These are phyloP conservation scores for Actinomortierella ambigua DNA, from an alignment of 371 early-diverging fungal species.

Conservation along the genomic window DNA sequence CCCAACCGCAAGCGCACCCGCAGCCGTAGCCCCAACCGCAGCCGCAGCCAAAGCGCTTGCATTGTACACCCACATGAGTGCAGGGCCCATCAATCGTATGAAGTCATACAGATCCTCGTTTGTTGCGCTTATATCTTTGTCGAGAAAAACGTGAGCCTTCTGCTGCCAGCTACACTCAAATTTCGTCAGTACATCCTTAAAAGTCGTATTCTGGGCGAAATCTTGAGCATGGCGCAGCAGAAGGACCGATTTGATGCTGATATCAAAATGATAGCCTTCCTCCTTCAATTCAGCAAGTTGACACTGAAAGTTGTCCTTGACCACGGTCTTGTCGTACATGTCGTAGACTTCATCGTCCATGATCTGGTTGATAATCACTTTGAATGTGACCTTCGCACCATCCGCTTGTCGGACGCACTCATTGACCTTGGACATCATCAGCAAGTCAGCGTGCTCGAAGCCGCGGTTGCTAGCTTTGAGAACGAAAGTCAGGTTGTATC, in stretches of 20 bases:
- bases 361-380: conserved; percentile 12
- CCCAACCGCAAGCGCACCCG: neutral
- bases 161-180: no score
- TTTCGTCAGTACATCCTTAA: no score
- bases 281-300: neutral
- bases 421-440: conserved; percentile 16
- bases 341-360: neutral
- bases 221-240: neutral
- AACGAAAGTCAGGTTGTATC: conserved; percentile 15
- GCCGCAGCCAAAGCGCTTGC: no score
- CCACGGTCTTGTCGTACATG: conserved; percentile 2
- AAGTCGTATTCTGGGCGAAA: no score
- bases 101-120: no score
- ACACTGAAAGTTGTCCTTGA: neutral
- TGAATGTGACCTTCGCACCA: conserved; percentile 1
- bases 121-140: no score
- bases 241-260: neutral
- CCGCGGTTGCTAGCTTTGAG: conserved; percentile 15
- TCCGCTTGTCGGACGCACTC: conserved; percentile 8
- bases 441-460: neutral
- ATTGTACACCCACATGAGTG: no score
- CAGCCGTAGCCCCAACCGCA: neutral
- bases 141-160: no score
- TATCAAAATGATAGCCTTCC: neutral
- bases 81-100: no score